Evolutionary conservation across 2,329 filamentous ascomycete species (phyloP).

Genomic region (Exophiala bonariae): DNA sequence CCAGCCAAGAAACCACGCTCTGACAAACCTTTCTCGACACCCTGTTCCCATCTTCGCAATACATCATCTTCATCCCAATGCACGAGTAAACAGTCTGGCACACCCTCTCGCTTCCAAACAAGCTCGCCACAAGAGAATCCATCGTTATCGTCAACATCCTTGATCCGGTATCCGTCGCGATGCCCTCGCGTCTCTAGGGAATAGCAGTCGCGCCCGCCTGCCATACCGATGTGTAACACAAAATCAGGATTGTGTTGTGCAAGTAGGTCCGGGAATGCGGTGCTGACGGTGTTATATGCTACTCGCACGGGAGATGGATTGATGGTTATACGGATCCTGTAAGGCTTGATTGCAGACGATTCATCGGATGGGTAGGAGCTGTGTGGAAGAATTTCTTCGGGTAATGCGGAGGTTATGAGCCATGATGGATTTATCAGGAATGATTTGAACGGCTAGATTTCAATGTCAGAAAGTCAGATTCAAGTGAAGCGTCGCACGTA

Average conservation of each 20-base stretch:
- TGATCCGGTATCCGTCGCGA: slow-evolving; percentile 68
- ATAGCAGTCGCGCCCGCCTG: slow-evolving; percentile 64
- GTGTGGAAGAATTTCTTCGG: slow-evolving; percentile 57
- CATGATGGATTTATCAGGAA: slow-evolving; percentile 77
- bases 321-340: slow-evolving; percentile 59
- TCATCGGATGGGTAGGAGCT: slow-evolving; percentile 35
- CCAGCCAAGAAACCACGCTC: slow-evolving; percentile 13
- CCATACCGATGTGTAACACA: slow-evolving; percentile 79
- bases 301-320: slow-evolving; percentile 70
- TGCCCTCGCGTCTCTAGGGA: slow-evolving; percentile 70
- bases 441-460: slow-evolving; percentile 69
- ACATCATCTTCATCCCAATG: slow-evolving; percentile 60
- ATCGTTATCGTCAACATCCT: slow-evolving; percentile 64
- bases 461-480: not conserved
- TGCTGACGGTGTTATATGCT: slow-evolving; percentile 66
- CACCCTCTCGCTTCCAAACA: slow-evolving; percentile 52
- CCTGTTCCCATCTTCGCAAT: slow-evolving; percentile 54
- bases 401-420: slow-evolving; percentile 72
- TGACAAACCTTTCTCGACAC: slow-evolving; percentile 24
- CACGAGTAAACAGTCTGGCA: slow-evolving; percentile 54
- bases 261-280: slow-evolving; percentile 65
- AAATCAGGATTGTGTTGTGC: slow-evolving; percentile 58
- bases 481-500: no score
- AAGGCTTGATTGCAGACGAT: slow-evolving; percentile 6
- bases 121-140: slow-evolving; percentile 48